Percentiles rank a stretch among this genome's conserved stretches.
phyloP scores from a whole-genome alignment of 768 basidiomycete genomes.

The Mycena maculata region DNA sequence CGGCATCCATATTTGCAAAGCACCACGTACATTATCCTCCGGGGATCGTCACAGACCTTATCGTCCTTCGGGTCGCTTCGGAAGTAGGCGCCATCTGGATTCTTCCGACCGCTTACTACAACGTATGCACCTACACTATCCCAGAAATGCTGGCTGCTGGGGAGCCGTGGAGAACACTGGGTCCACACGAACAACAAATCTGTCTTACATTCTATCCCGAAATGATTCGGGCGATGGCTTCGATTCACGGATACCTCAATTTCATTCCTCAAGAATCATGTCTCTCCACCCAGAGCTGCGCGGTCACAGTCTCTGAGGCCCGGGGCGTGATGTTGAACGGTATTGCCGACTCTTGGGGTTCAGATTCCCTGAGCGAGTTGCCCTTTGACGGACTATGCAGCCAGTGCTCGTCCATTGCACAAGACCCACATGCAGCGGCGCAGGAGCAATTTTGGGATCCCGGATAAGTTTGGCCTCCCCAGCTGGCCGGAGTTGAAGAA shows the following conservation, averaged over 20 bases:
- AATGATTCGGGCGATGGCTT: not conserved
- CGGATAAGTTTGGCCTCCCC: not conserved
- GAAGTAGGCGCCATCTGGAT: not conserved
- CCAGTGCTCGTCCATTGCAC: not conserved
- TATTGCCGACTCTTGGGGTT: not conserved
- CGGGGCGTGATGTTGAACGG: not conserved
- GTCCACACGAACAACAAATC: not conserved
- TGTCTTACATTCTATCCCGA: not conserved
- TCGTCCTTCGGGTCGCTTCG: not conserved
- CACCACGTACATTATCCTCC: not conserved
- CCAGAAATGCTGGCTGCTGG: not conserved
- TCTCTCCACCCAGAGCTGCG: not conserved
- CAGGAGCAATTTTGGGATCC: not conserved
- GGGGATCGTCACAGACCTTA: not conserved
- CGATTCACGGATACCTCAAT: not conserved
- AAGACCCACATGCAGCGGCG: not conserved
- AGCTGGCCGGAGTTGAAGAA: not conserved
- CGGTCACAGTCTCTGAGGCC: not conserved
- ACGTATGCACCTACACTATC: not conserved
- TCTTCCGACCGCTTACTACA: not conserved
- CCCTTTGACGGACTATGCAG: not conserved
- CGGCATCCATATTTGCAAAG: not conserved
- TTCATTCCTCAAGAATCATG: not conserved
- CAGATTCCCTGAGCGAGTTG: not conserved
- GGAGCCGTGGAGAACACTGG: not conserved